phyloP scores from a whole-genome alignment of 495 filamentous ascomycete genomes.

The Penicillium silybi region DNA sequence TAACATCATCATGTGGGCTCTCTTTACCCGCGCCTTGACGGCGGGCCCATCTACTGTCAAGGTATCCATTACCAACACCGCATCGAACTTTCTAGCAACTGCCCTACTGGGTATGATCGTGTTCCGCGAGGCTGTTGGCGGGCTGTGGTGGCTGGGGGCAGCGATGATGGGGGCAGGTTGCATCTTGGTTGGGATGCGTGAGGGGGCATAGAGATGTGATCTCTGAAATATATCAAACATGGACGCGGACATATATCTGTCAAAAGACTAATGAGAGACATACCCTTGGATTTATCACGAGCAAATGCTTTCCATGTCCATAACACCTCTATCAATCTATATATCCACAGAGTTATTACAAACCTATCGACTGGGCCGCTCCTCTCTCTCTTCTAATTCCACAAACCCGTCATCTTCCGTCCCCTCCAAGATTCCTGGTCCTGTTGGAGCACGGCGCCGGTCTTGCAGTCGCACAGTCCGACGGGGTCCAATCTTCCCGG shows the following conservation, averaged over 20 bases:
- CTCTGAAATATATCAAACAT: not conserved
- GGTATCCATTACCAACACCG: conserved; percentile 90
- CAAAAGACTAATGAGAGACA: not conserved
- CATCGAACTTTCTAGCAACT: conserved; percentile 86
- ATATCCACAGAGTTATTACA: conserved; percentile 11
- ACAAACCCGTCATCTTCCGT: conserved; percentile 62
- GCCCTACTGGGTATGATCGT: conserved; percentile 76
- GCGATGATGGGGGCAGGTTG: conserved; percentile 81
- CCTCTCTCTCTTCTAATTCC: conserved; percentile 55
- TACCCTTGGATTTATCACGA: not conserved
- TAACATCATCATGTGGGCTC: conserved; percentile 92
- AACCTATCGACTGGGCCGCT: conserved; percentile 8
- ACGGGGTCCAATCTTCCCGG: conserved; percentile 8
- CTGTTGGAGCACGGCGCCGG: conserved; percentile 47
- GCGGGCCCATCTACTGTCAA: conserved; percentile 80
- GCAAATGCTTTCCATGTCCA: conserved; percentile 6
- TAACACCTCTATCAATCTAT: conserved; percentile 14
- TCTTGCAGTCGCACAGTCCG: conserved; percentile 24
- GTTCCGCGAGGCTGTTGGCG: conserved; percentile 67
- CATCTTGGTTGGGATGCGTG: conserved; percentile 82
- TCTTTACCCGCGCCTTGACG: conserved; percentile 78
- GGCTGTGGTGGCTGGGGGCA: conserved; percentile 87
- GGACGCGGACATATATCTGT: not conserved
- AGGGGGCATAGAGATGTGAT: conserved; percentile 40
- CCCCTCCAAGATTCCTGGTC: conserved; percentile 57